Evolutionary conservation across 805 yeast species (phyloP), one percentile per base, ranked within the genome.

Genomic region (Candida oleophila): DNA sequence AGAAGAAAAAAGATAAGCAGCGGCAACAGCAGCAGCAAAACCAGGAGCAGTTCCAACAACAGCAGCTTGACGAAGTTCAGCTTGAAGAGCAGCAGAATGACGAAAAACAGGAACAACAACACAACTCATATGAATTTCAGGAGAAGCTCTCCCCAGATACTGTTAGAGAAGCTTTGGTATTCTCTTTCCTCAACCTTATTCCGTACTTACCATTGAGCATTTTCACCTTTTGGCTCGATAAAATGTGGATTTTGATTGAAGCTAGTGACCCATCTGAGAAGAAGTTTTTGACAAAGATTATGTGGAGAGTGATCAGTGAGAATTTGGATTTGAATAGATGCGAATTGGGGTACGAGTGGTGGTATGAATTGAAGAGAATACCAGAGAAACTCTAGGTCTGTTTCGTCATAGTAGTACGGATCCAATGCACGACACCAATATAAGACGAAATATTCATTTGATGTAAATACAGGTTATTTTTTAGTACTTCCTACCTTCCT

Each of bases 241-340:
- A 67, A 41, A 64, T 77, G 0, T 75, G 68, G 71, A 50, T 44
- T 19, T 59, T 74, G 46, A 55, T 68, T 14, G 45, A 55, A 4
- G 56, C 60, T 20, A 68, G 78, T 20, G 61, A 64, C 37, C 48
- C 47, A 0, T 52, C 50, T 22, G 87, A 82, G 53, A 56, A 54
- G 18, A 49, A 49, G 1, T 73, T 61, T 34, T 64, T 83, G 44
- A 56, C 65, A 11, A 65, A 61, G 18, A 60, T 61, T 38, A 55
- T 82, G 41, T 83, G 88, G 85, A 73, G 71, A 36, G 65, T 74
- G 22, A 59, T 85, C 3, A 74, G 84, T 41, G 85, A 80, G 52
- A 82, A 78, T 48, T 66, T 79, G 45, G 85, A 81, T 52, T 65
- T 80, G 46, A 81, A 80, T 51, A 69, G 84, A 51, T 76, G 81